phyloP scores from a whole-genome alignment of 805 yeast genomes.

The Yarrowia sp. region DNA sequence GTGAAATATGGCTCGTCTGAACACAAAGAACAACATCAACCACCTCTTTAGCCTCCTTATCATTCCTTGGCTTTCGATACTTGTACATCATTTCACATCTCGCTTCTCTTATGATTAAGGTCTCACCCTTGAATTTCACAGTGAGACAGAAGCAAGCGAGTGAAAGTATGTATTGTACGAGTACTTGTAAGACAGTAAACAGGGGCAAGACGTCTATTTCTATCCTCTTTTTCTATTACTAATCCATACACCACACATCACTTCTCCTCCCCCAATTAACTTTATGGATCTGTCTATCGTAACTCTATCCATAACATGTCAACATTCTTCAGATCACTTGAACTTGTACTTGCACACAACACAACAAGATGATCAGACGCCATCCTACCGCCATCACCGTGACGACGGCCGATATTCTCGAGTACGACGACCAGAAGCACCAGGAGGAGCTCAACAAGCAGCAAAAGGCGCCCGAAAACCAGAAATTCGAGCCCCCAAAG shows the following conservation, averaged over 20 bases:
- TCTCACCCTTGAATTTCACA: not conserved
- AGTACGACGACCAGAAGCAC: conserved; percentile 53
- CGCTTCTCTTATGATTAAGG: not conserved
- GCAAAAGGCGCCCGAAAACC: conserved; percentile 36
- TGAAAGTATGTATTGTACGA: too few relatives aligned
- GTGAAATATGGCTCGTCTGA: too few relatives aligned
- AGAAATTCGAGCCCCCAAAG: conserved; percentile 15
- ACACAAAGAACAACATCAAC: too few relatives aligned
- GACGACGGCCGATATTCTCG: conserved; percentile 66
- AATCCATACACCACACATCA: too few relatives aligned
- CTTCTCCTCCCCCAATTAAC: not conserved
- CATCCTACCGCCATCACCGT: conserved; percentile 70
- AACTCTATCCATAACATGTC: not conserved
- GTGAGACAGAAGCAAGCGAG: not conserved
- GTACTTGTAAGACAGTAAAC: too few relatives aligned
- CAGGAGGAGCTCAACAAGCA: conserved; percentile 38
- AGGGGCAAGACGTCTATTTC: too few relatives aligned
- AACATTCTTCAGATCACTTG: not conserved
- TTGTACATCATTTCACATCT: too few relatives aligned
- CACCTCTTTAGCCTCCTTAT: too few relatives aligned
- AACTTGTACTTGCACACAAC: not conserved
- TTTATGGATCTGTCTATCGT: conserved; percentile 14
- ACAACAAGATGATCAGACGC: conserved; percentile 61
- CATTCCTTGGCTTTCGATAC: too few relatives aligned
- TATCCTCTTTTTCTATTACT: too few relatives aligned